These are phyloP conservation scores for Trichoderma koningii DNA, from an alignment of 2,329 filamentous ascomycete species.

Conservation along the genomic window DNA sequence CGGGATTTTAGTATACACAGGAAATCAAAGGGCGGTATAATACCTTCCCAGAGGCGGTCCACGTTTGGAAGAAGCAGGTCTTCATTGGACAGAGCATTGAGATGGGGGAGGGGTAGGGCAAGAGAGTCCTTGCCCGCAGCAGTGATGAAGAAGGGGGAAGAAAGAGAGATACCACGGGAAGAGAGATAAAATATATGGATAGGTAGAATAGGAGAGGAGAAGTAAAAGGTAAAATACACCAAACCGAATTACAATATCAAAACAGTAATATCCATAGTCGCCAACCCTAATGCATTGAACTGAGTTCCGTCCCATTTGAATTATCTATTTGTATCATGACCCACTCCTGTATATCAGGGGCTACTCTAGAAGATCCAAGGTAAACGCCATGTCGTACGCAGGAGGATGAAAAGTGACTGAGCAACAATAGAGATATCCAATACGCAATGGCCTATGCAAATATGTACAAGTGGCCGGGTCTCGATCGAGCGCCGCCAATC, in stretches of 20 bases:
- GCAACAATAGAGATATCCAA: not conserved
- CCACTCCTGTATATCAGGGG: not conserved
- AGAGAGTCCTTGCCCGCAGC: not conserved
- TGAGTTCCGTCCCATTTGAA: not conserved
- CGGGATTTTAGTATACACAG: slow-evolving; percentile 17
- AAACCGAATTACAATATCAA: slow-evolving; percentile 19
- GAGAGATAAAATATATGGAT: not conserved
- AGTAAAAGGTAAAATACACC: not conserved
- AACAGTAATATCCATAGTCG: not conserved
- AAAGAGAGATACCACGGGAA: slow-evolving; percentile 23
- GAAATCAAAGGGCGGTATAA: not conserved
- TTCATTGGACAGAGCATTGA: slow-evolving; percentile 10
- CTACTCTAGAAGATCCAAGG: not conserved
- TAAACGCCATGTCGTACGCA: slow-evolving; percentile 8
- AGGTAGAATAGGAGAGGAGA: slow-evolving; percentile 2
- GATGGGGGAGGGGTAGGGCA: not conserved
- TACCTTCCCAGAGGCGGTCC: not conserved
- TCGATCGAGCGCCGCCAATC: too few relatives aligned
- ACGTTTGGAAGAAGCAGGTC: slow-evolving; percentile 24
- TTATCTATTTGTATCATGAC: not conserved
- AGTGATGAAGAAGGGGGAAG: not conserved
- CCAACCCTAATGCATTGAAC: too few relatives aligned
- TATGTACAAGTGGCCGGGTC: slow-evolving; percentile 24
- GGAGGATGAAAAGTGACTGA: not conserved
- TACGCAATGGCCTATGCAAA: not conserved